Base-by-base conservation (phyloP, 1,139 yeast species). In the Kurtzmaniella quercitrusa region DNA sequence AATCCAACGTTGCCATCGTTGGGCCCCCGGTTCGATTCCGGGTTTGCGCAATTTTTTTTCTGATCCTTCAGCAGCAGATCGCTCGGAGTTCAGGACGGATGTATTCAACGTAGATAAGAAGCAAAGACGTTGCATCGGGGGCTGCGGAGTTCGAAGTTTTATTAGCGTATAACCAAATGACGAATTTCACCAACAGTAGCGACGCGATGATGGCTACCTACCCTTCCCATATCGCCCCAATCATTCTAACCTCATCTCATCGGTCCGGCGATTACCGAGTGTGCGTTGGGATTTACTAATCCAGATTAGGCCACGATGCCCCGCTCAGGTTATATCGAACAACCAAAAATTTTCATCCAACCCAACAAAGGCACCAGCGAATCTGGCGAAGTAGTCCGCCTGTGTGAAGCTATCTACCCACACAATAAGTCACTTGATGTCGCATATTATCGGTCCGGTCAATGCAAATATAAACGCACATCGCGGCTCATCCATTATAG, bases 11-110 rank as follows among this genome's bases (percentile, higher is more conserved):
- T 38, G 39, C 44, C 44, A 41, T 38, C 41, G 44, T 41, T 38
- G 44, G 44, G 44, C 44, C 44, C 44, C 44, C 39, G 44, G 44
- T 41, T 41, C 44, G 44, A 41, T 41, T 41, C 44, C 44, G 41
- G 44, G 44, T 41, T 41, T 38, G 44, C 41, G 44, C 44, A 41
- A 34, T 17, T 15, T 27, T 41, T 41, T 41, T 38, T 29, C 7
- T 23, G 25, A 8, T 23, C n/a, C n/a, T n/a, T n/a, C n/a, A n/a
- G n/a, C n/a, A n/a, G n/a, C n/a, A 27, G n/a, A 10, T 27, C 5
- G 14, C 10, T 27, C 31, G 31, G 31, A 27, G 31, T 27, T 27
- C 10, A 10, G 31, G 31, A n/a, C 31, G 31, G 31, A 27, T 27
- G 31, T 27, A 27, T 6, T 10, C 31, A 6, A 7, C 10, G 31